phyloP scores from a whole-genome alignment of 2,329 filamentous ascomycete species.

The Aspergillus bombycis region DNA sequence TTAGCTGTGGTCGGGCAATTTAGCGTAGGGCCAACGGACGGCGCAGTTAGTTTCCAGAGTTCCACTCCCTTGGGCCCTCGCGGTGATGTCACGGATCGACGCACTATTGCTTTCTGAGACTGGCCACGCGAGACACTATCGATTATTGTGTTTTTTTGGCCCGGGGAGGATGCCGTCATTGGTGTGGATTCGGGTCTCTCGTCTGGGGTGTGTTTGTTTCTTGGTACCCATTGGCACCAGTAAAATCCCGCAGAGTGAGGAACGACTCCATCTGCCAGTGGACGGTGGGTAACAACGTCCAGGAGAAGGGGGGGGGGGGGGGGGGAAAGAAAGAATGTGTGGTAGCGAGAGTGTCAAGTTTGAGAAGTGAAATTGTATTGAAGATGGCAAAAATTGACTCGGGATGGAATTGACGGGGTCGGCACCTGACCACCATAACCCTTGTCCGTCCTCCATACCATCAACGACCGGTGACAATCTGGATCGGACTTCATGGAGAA shows the following conservation, averaged over 20 bases:
- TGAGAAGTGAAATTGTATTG: too few relatives aligned
- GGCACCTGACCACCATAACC: slow-evolving; percentile 1
- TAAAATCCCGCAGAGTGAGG: background rate
- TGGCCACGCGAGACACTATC: slow-evolving; percentile 16
- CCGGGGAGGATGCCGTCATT: background rate
- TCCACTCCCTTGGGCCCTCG: background rate
- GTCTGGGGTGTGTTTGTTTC: background rate
- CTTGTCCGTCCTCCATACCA: too few relatives aligned
- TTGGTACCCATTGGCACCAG: too few relatives aligned
- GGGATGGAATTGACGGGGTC: background rate
- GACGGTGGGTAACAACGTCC: too few relatives aligned
- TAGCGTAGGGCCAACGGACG: background rate
- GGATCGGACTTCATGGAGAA: background rate
- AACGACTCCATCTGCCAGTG: background rate
- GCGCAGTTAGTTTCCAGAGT: too few relatives aligned
- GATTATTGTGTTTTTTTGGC: slow-evolving; percentile 3
- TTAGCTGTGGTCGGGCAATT: slow-evolving; percentile 1
- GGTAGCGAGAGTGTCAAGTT: background rate
- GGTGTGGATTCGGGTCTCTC: background rate
- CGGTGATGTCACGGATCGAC: slow-evolving; percentile 23
- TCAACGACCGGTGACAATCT: too few relatives aligned
- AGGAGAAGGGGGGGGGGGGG: too few relatives aligned
- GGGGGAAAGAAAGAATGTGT: too few relatives aligned
- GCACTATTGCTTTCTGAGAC: slow-evolving; percentile 24
- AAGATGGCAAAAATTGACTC: too few relatives aligned